Conservation (phyloP, 2,329 filamentous ascomycete species). For the Colletotrichum sansevieriae region DNA sequence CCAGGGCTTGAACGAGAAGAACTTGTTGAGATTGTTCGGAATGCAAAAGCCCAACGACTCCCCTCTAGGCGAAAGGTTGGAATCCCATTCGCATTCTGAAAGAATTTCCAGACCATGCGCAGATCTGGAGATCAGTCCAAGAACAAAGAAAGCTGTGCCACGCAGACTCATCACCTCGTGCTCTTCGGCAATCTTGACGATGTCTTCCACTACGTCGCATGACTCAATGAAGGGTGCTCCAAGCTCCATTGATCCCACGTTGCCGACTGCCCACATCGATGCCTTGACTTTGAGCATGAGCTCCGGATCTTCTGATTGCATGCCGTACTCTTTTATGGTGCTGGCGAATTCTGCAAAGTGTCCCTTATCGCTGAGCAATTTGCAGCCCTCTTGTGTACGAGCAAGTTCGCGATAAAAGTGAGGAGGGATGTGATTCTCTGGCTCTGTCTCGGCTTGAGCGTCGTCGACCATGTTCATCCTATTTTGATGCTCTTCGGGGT, state of each 20-base stretch:
- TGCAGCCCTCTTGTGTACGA: constrained; percentile 91
- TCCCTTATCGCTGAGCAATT: constrained; percentile 88
- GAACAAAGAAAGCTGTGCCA: constrained; percentile 95
- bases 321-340: constrained; percentile 88
- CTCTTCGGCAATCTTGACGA: constrained; percentile 88
- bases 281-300: constrained; percentile 94
- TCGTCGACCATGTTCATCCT: constrained; percentile 71
- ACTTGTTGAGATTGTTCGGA: constrained; percentile 79
- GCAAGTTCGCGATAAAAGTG: constrained; percentile 98
- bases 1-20: constrained; percentile 80
- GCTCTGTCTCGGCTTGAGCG: constrained; percentile 67
- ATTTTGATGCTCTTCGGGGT: constrained; percentile 68
- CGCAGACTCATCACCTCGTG: constrained; percentile 93
- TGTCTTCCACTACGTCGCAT: constrained; percentile 87
- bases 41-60: constrained; percentile 89
- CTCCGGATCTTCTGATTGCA: constrained; percentile 87
- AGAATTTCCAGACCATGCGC: constrained; percentile 93
- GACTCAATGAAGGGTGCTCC: constrained; percentile 94
- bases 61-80: constrained; percentile 85
- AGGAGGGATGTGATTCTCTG: constrained; percentile 83
- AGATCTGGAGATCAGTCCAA: constrained; percentile 92
- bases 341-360: constrained; percentile 95
- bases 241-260: constrained; percentile 97
- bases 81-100: constrained; percentile 91
- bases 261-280: constrained; percentile 96